These are phyloP conservation scores for Ophiostoma sp. DNA, from an alignment of 2,329 filamentous ascomycete species.

Conservation along the genomic window DNA sequence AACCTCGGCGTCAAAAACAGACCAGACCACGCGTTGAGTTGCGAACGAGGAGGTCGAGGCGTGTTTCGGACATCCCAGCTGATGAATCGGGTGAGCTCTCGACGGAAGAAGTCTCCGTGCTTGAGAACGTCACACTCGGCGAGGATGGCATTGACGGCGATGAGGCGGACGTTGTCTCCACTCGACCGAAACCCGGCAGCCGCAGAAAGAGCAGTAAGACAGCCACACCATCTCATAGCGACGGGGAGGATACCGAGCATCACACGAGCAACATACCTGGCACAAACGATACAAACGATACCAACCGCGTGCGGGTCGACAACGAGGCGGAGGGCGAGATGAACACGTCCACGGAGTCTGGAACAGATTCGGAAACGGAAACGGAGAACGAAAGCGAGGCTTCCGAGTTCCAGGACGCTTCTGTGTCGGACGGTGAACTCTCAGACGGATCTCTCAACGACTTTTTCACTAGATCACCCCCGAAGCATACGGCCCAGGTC, in stretches of 20 bases:
- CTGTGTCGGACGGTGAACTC: constrained; percentile 10
- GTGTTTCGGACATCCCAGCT: constrained; percentile 12
- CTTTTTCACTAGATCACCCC: constrained; percentile 16
- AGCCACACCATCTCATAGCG: background rate
- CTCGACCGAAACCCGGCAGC: background rate
- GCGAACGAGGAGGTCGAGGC: constrained; percentile 20
- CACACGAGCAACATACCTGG: background rate
- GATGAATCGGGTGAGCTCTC: constrained; percentile 23
- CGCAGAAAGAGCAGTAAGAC: background rate
- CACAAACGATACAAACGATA: background rate
- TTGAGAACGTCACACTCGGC: constrained; percentile 19
- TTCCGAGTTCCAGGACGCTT: constrained; percentile 23
- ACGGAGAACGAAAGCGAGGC: constrained; percentile 15
- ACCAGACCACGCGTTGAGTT: constrained; percentile 20
- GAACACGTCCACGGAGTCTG: background rate
- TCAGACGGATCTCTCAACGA: constrained; percentile 15
- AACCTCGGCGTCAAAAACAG: background rate
- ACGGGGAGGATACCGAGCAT: background rate
- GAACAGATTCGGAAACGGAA: background rate
- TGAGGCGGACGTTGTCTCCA: background rate
- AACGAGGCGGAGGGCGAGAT: background rate
- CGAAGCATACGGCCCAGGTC: background rate
- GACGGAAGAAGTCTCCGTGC: constrained; percentile 22
- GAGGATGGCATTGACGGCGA: background rate
- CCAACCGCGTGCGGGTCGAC: background rate